Percentiles rank a stretch among this genome's conserved stretches.
Evolutionary conservation across 148 eudicot genomes (phyloP).

Genomic region (Rhododendron simsii): DNA sequence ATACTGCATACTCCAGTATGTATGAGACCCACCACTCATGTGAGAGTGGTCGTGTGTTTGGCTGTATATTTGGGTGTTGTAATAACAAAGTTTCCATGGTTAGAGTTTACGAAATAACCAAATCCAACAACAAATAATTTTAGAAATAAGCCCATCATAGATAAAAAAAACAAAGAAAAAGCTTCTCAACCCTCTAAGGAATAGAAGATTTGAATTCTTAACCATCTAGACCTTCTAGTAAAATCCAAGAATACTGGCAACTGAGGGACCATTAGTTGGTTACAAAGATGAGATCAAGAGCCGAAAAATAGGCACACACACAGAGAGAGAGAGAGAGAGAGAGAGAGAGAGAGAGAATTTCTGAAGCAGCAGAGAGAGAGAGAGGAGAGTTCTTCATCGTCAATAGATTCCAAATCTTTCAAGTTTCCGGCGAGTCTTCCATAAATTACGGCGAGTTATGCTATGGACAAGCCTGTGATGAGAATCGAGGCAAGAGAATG

Average conservation of each 20-base stretch:
- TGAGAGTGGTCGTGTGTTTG: too few relatives aligned
- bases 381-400: not conserved
- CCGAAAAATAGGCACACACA: conserved; percentile 14
- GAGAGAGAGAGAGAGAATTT: conserved; percentile 8
- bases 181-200: too few relatives aligned
- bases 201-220: too few relatives aligned
- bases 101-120: too few relatives aligned
- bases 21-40: fast-evolving
- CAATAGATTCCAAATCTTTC: not conserved
- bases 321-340: conserved; percentile 1
- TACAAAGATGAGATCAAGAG: conserved; percentile 19
- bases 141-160: not conserved
- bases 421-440: not conserved
- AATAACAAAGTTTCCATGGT: too few relatives aligned
- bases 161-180: not conserved
- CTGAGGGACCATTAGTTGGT: too few relatives aligned
- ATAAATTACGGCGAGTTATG: conserved; percentile 19
- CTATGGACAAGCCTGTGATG: not conserved
- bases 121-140: too few relatives aligned
- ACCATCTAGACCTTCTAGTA: too few relatives aligned
- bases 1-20: too few relatives aligned
- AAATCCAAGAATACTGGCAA: too few relatives aligned
- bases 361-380: conserved; percentile 7
- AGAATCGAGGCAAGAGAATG: conserved; percentile 15
- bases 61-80: too few relatives aligned